Conservation (phyloP, 148 eudicot genomes). For the Polygonum maritimum region DNA sequence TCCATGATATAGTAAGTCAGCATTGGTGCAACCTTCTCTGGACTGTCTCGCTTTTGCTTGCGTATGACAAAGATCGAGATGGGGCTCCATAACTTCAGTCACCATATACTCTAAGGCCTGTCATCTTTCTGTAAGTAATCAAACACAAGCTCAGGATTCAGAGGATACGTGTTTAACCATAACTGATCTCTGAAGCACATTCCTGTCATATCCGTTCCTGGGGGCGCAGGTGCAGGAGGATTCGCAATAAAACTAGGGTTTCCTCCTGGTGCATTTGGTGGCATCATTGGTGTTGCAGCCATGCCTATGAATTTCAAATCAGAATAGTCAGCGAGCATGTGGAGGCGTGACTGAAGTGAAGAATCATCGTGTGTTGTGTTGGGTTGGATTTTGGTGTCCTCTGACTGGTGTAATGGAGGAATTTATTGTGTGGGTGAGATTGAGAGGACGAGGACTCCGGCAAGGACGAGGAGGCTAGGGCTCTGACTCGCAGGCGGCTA, state of each 20-base stretch:
- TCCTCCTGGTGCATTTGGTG: constrained; percentile 30
- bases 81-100: constrained; percentile 81
- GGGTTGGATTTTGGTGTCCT: no score
- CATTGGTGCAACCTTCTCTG: constrained; percentile 89
- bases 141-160: constrained; percentile 76
- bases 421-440: no score
- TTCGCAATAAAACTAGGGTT: constrained; percentile 41
- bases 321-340: not conserved
- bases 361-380: no score
- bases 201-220: constrained; percentile 95
- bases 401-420: no score
- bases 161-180: constrained; percentile 79
- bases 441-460: no score
- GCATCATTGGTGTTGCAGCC: constrained; percentile 79
- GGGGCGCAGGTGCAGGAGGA: constrained; percentile 43
- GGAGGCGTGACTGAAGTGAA: no score
- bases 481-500: no score
- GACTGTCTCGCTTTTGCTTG: constrained; percentile 88
- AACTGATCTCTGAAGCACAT: constrained; percentile 89
- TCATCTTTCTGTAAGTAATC: constrained; percentile 92
- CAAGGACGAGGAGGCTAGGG: no score
- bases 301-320: constrained; percentile 17
- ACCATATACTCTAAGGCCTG: constrained; percentile 68
- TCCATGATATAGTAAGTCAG: constrained; percentile 85
- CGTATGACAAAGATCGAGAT: constrained; percentile 78